Base-by-base conservation (phyloP, 2,329 filamentous ascomycete genomes). In the Epichloe baconii region DNA sequence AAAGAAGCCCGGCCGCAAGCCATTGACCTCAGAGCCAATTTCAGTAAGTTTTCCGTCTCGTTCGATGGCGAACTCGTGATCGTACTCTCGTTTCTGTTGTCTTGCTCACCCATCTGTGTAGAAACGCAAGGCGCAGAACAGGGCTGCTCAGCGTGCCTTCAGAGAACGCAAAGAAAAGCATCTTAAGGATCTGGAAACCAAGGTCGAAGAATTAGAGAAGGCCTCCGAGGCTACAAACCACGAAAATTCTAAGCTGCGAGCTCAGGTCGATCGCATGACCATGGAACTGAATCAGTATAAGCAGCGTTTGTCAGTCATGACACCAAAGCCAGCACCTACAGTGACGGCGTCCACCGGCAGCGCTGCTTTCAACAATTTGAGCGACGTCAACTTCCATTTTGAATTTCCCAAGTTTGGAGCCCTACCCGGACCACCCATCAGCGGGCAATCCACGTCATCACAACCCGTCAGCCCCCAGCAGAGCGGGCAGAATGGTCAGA, bases 1-100 rank as follows among this genome's bases (percentile, higher is more conserved):
- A 23, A 97, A 97, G 80, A 98, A 97, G 71, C 91, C 93, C 4
- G 93, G 93, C 48, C 82, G 93, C 56, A 98, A 98, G 75, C 93
- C 91, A 19, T 75, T 97, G 61, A 97, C 88, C 46, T 94, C 88
- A 21, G 93, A 97, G 68, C 93, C 93, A 23, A 97, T 87, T 59
- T 93, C 90, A 58, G 91, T 97, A 82, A 74, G 90, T 80, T 54
- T 44, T 19, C 51, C 21, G 40, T 44, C 31, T 31, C 45, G 10
- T 31, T 31, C 26, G 26, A 31, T 1, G 26, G 10, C 8, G 8
- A 31, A 31, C 3, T 31, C 26, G 26, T 40, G 49, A 17, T 40
- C 14, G 3, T 26, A 5, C 8, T 17, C 45, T 31, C 26, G 15
- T 12, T 15, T 44, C 11, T 48, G 23, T 31, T 43, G 44, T 23